Base-by-base conservation (phyloP, 352 stramenopile species). In the Pythium dissotocum region DNA sequence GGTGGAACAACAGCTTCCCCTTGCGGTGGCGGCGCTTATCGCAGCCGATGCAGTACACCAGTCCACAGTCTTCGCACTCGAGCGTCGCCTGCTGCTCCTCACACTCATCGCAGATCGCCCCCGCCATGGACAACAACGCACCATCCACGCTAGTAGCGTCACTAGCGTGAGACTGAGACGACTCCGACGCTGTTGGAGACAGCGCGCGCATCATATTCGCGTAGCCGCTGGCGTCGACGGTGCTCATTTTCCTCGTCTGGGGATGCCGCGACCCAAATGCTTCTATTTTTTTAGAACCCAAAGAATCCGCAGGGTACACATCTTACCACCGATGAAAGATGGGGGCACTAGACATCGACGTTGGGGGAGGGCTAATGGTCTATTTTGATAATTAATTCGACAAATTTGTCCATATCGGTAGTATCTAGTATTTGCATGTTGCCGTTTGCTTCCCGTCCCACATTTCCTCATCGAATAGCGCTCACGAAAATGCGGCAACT, bases 11-110 rank as follows among this genome's bases (percentile, higher is more conserved):
- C n/a, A 95, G 80, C 65, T 92, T 95, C 21, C 87, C 87, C 67
- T 95, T 95, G 67, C 87, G 87, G 67, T 95, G 87, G 63, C 83
- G 75, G 33, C 83, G 76, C 30, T 73, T 76, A 70, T 95, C 85
- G 60, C 87, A 95, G 3, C 63, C 49, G 28, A 67, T 57, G 58
- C 87, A 95, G 73, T 93, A 95, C 64, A 82, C 71, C 42, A 95
- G 73, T 4, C 85, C 87, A 58, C 87, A 95, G 68, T 89, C 87
- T 26, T 87, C 75, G 59, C 87, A 95, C 13, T 77, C 73, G 63
- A 91, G 65, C 40, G 72, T 53, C 57, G 77, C 79, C 6, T 51
- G 49, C 32, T 63, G 64, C 12, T 82, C 66, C 61, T 95, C 85
- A 72, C 87, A 95, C 67, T 95, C 87, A 44, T 95, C 87, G 62